These are phyloP conservation scores for Macrophomina pseudophaseolina DNA, from an alignment of 2,329 filamentous ascomycete genomes.

Conservation along the genomic window DNA sequence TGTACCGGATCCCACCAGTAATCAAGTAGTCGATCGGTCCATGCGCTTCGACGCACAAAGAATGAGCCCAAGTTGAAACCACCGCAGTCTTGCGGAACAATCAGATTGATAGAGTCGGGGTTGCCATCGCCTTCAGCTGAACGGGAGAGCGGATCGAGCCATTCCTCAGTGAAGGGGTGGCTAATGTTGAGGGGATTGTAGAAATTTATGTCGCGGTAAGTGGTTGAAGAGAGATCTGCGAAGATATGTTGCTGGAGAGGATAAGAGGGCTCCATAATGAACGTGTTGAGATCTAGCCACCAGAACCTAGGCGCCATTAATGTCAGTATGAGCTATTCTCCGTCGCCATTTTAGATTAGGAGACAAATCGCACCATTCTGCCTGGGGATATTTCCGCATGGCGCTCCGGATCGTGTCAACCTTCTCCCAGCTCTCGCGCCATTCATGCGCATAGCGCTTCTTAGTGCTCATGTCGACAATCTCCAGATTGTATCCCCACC, in stretches of 20 bases:
- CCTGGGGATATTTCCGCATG: conserved; percentile 91
- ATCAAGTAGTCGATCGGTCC: conserved; percentile 90
- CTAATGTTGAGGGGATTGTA: conserved; percentile 95
- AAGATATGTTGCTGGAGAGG: conserved; percentile 92
- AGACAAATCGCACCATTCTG: conserved; percentile 77
- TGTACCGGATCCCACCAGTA: conserved; percentile 98
- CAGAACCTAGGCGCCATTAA: conserved; percentile 76
- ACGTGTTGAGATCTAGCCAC: conserved; percentile 98
- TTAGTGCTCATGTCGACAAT: conserved; percentile 99
- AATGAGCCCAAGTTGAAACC: conserved; percentile 98
- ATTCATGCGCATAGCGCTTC: conserved; percentile 98
- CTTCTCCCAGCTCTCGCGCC: conserved; percentile 99
- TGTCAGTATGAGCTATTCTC: background rate
- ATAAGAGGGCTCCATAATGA: conserved; percentile 94
- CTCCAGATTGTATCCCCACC: conserved; percentile 95
- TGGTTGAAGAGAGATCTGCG: conserved; percentile 72
- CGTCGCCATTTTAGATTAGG: no score
- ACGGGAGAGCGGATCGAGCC: conserved; percentile 75
- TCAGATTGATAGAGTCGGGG: conserved; percentile 78
- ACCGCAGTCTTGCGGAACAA: conserved; percentile 90
- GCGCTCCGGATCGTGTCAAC: conserved; percentile 89
- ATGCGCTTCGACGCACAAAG: conserved; percentile 82
- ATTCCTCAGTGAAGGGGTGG: conserved; percentile 75
- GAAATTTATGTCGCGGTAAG: conserved; percentile 93
- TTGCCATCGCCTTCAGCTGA: conserved; percentile 80